Conservation (phyloP, 345 rosid species). For the Isatis tinctoria region DNA sequence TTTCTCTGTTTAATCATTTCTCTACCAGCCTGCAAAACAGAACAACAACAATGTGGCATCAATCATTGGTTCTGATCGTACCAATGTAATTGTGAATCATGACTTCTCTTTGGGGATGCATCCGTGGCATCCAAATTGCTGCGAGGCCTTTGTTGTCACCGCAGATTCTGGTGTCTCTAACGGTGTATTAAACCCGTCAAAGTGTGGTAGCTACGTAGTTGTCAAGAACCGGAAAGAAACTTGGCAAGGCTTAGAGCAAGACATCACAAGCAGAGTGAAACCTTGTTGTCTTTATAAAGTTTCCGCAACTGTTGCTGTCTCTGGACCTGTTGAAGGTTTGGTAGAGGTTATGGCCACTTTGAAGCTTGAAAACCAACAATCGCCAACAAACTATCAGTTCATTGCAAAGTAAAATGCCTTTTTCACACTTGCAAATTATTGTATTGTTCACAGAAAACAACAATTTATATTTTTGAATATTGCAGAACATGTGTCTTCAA, state of each 20-base stretch:
- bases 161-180: conserved; percentile 38
- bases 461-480: conserved; percentile 23
- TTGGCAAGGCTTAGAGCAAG: conserved; percentile 97
- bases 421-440: not conserved
- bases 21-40: not conserved
- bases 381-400: conserved; percentile 48
- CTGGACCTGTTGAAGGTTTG: conserved; percentile 55
- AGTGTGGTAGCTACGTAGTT: conserved; percentile 46
- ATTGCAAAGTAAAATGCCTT: conserved; percentile 59
- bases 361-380: conserved; percentile 52
- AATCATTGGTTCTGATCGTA: conserved; percentile 45
- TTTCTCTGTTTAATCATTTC: conserved; percentile 8
- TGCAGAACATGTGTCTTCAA: conserved; percentile 66
- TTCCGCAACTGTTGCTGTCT: conserved; percentile 66
- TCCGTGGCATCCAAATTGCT: conserved; percentile 79
- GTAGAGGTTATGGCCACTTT: conserved; percentile 72
- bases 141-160: conserved; percentile 59
- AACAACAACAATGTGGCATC: conserved; percentile 34
- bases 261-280: conserved; percentile 63
- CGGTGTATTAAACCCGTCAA: conserved; percentile 38
- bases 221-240: conserved; percentile 64
- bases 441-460: conserved; percentile 38
- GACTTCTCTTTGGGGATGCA: conserved; percentile 72
- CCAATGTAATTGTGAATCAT: conserved; percentile 59
- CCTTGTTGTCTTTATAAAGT: conserved; percentile 52